Evolutionary conservation across 495 filamentous ascomycete species (phyloP), one percentile per base, ranked within the genome.

Genomic region (Margaritispora aquatica): DNA sequence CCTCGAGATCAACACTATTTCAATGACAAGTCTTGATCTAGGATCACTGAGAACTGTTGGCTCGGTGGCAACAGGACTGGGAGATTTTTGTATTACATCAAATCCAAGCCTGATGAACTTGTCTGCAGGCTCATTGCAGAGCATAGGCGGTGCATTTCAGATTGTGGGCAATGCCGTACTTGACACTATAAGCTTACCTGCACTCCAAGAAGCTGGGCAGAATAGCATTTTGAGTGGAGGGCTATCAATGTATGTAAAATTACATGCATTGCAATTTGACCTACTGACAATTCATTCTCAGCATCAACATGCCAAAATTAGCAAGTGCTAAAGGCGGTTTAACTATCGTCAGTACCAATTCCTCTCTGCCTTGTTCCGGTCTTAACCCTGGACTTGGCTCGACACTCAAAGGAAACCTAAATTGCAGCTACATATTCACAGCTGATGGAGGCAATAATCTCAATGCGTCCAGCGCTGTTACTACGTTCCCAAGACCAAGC

Each of bases 1-100:
- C 51, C 78, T 96, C 66, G 87, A 87, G 58, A 88, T 97, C 73
- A 88, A 88, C 76, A 84, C 83, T 59, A 92, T 89, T 80, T 81
- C 75, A 69, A 86, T 97, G 73, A 59, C 68, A 44, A 73, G 70
- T 13, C 83, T 95, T 73, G 65, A 62, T 27, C 17, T 44, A n/a
- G 19, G 38, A 2, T 3, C 38, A n/a, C 15, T 44, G 17, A 8
- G 15, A 17, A 10, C 38, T 44, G 19, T 44, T 44, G 38, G 38
- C 38, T 44, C 38, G 2, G 38, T n/a, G 3, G 19, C 38, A n/a
- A 44, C 38, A 8, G 38, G 38, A 44, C 10, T n/a, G 11, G 38
- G 38, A 44, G 38, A 44, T n/a, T 44, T 44, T n/a, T 17, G 38
- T n/a, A 17, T 44, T 3, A 44, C 38, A 3, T 44, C 38, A 44